Percentiles rank a stretch among this genome's conserved stretches.
Evolutionary conservation across 176 grass and related monocot species (phyloP).

Genomic region (Oryza meyeriana): DNA sequence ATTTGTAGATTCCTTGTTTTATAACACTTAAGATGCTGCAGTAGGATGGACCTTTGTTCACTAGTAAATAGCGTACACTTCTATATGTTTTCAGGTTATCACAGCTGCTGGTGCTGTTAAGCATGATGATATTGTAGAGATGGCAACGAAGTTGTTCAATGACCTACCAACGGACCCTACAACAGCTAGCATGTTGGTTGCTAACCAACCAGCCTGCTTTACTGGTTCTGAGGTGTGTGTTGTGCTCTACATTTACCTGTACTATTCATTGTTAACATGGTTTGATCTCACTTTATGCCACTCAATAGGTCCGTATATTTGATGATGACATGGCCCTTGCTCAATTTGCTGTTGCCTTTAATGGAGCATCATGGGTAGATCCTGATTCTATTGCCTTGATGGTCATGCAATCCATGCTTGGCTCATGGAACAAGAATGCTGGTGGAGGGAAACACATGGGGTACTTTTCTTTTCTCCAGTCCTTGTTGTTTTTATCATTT

Average conservation of each 20-base stretch:
- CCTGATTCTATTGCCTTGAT: slow-evolving; percentile 97
- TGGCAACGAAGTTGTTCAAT: slow-evolving; percentile 69
- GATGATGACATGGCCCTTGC: slow-evolving; percentile 96
- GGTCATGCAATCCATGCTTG: slow-evolving; percentile 98
- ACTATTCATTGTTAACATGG: neutral
- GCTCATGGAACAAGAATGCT: slow-evolving; percentile 85
- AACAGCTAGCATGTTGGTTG: slow-evolving; percentile 70
- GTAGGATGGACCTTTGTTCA: slow-evolving; percentile 15
- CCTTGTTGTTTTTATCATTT: neutral
- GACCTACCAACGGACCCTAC: slow-evolving; percentile 78
- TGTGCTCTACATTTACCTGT: neutral
- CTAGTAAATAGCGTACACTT: neutral
- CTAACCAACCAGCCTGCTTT: slow-evolving; percentile 68
- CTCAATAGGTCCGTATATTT: slow-evolving; percentile 73
- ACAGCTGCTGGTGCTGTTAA: slow-evolving; percentile 85
- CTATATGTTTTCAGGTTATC: slow-evolving; percentile 65
- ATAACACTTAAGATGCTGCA: neutral
- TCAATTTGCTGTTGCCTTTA: slow-evolving; percentile 95
- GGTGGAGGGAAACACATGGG: slow-evolving; percentile 91
- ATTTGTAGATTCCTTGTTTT: neutral
- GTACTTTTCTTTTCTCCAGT: slow-evolving; percentile 32
- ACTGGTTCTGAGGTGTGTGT: slow-evolving; percentile 87
- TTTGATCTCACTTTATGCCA: slow-evolving; percentile 9
- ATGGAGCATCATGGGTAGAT: slow-evolving; percentile 78
- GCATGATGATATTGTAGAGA: slow-evolving; percentile 83